phyloP scores from a whole-genome alignment of 495 filamentous ascomycete species.

The Parathielavia hyrcaniae region DNA sequence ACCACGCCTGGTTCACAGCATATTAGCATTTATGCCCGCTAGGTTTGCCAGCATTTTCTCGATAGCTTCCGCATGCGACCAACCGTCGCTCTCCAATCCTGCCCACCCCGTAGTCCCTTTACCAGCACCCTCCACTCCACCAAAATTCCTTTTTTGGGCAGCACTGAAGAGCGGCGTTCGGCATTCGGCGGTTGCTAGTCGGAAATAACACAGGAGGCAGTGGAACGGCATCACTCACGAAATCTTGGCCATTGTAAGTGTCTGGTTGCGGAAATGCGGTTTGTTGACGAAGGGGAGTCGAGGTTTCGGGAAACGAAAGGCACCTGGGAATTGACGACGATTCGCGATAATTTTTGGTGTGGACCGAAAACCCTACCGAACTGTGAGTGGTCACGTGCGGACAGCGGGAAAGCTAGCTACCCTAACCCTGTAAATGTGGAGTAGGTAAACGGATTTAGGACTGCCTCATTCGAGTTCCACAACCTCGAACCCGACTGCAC shows the following conservation, averaged over 20 bases:
- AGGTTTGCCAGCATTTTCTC: background rate
- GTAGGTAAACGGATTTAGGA: too few relatives aligned
- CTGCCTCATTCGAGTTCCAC: too few relatives aligned
- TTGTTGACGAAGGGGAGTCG: constrained; percentile 33
- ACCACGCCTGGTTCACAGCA: constrained; percentile 58
- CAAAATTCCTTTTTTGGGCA: background rate
- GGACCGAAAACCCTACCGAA: constrained; percentile 35
- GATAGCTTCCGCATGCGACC: background rate
- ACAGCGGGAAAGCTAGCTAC: background rate
- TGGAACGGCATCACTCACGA: constrained; percentile 37
- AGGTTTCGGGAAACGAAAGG: constrained; percentile 32
- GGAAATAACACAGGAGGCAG: constrained; percentile 7
- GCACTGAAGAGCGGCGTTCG: constrained; percentile 6
- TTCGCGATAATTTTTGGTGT: constrained; percentile 38
- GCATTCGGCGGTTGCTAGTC: constrained; percentile 5
- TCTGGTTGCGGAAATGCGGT: constrained; percentile 34
- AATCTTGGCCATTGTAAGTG: constrained; percentile 46
- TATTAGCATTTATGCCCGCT: constrained; percentile 18
- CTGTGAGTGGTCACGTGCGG: constrained; percentile 32
- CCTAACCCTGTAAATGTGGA: constrained; percentile 14
- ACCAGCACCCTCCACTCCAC: constrained; percentile 10
- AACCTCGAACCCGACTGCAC: background rate
- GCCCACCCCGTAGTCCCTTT: background rate
- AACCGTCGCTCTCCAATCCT: constrained; percentile 4
- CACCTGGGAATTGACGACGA: constrained; percentile 29